Evolutionary conservation across 2,329 filamentous ascomycete species (phyloP).

Genomic region (Trichoderma guizhouense): DNA sequence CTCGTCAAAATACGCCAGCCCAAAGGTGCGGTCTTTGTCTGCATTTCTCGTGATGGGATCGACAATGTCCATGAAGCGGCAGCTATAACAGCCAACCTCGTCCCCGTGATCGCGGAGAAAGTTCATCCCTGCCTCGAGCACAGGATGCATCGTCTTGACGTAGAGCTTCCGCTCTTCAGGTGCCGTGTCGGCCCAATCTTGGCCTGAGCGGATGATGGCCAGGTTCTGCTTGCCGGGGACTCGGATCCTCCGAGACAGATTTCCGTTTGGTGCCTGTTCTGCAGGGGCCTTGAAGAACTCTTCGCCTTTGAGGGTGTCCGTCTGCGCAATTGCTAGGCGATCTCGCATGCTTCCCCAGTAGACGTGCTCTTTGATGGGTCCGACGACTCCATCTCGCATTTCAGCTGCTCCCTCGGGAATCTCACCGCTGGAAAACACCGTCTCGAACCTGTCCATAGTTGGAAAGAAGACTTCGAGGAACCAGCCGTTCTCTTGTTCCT

Average conservation of each 20-base stretch:
- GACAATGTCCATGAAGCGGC: constrained; percentile 42
- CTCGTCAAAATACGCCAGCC: constrained; percentile 42
- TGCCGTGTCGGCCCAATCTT: constrained; percentile 42
- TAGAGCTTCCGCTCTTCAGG: constrained; percentile 42
- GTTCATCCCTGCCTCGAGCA: constrained; percentile 41
- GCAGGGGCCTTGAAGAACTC: not conserved
- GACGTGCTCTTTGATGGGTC: constrained; percentile 39
- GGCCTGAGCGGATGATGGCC: constrained; percentile 43
- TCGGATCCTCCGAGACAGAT: constrained; percentile 23
- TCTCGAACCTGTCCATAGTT: constrained; percentile 42
- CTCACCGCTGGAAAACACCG: constrained; percentile 37
- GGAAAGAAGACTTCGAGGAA: constrained; percentile 43
- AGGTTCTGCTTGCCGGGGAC: constrained; percentile 40
- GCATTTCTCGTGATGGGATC: constrained; percentile 24
- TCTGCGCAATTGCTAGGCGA: constrained; percentile 38
- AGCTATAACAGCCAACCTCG: constrained; percentile 43
- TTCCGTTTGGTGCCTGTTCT: not conserved
- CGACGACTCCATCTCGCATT: constrained; percentile 37
- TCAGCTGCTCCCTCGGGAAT: constrained; percentile 40
- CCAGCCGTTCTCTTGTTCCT: constrained; percentile 32
- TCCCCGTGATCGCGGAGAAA: constrained; percentile 42
- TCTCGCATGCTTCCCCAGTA: constrained; percentile 49
- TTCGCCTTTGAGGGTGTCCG: constrained; percentile 33
- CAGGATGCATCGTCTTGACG: constrained; percentile 43
- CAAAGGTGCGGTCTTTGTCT: constrained; percentile 37